Conservation (phyloP, 345 rosid species). For the Zanthoxylum bungeanum region DNA sequence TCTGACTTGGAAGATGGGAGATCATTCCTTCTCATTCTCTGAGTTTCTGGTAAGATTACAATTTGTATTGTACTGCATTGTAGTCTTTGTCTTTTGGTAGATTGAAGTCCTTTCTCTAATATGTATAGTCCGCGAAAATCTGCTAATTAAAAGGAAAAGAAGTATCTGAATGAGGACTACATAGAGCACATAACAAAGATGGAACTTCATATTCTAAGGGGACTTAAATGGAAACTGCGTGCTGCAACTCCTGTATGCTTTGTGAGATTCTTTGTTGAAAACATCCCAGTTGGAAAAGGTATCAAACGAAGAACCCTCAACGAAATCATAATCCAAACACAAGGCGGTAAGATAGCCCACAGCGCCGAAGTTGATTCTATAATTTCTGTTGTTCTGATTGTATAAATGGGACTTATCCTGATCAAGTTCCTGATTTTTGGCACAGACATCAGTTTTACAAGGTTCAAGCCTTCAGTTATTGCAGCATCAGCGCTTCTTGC, state of each 20-base stretch:
- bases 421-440: background rate
- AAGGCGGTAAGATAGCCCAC: background rate
- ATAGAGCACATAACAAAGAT: background rate
- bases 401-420: background rate
- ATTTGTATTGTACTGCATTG: too few species aligned
- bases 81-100: background rate
- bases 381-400: too few species aligned
- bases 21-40: background rate
- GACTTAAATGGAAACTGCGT: background rate
- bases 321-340: background rate
- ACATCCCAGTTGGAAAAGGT: background rate
- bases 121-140: background rate
- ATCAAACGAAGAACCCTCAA: background rate
- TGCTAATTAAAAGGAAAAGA: background rate
- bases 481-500: slow-evolving; percentile 3
- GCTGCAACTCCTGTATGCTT: background rate
- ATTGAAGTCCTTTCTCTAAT: background rate
- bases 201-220: background rate
- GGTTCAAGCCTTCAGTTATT: background rate
- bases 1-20: slow-evolving; percentile 4
- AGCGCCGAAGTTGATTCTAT: background rate
- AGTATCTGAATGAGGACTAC: background rate
- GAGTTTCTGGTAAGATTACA: slow-evolving; percentile 7
- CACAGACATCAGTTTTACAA: background rate
- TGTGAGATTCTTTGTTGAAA: background rate